Percentiles rank a stretch among this genome's conserved stretches.
phyloP scores from a whole-genome alignment of 352 stramenopile species.

The Halophytophthora batemanensis region DNA sequence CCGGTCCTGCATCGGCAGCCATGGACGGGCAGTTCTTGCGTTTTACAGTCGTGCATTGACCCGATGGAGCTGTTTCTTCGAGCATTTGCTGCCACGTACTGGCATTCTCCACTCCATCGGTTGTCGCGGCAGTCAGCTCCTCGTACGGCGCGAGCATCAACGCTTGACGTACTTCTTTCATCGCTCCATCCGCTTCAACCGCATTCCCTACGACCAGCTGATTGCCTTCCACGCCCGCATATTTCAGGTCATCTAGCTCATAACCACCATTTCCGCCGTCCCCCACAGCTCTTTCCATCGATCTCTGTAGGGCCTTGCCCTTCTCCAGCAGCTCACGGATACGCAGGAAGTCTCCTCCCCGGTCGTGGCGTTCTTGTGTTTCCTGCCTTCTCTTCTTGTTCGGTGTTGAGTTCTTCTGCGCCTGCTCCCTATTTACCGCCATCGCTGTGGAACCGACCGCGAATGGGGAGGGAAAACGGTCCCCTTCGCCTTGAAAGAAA shows the following conservation, averaged over 20 bases:
- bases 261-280: background rate
- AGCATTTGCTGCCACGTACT: background rate
- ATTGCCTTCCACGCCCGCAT: background rate
- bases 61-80: background rate
- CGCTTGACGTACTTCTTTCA: background rate
- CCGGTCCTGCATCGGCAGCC: background rate
- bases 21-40: background rate
- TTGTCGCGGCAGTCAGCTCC: background rate
- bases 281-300: constrained; percentile 38
- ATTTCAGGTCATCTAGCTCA: background rate
- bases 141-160: background rate
- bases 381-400: background rate
- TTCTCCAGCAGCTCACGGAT: constrained; percentile 39
- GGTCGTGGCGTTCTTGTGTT: background rate
- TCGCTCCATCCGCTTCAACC: background rate
- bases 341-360: constrained; percentile 6
- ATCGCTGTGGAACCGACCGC: background rate
- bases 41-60: background rate
- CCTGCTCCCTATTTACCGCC: background rate
- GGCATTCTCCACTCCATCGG: background rate
- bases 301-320: constrained; percentile 40
- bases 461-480: background rate
- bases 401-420: background rate
- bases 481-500: background rate
- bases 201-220: background rate